Percentiles rank a stretch among this genome's conserved stretches.
Evolutionary conservation across 805 yeast species (phyloP).

Genomic region (Vanderwaltozyma yarrowii): DNA sequence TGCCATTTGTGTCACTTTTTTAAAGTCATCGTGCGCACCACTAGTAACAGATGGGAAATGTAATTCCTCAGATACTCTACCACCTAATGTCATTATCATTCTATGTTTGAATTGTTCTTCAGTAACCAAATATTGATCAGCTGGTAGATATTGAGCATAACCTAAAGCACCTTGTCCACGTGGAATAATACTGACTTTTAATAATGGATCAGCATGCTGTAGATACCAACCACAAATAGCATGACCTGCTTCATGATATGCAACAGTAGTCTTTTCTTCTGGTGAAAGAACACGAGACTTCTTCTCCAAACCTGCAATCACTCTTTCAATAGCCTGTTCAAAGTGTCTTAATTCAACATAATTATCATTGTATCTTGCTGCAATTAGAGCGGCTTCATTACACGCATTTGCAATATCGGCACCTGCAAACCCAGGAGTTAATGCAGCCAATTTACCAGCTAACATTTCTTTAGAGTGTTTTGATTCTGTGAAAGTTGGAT

Average conservation of each 20-base stretch:
- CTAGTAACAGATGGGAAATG: conserved; percentile 88
- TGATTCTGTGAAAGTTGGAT: conserved; percentile 32
- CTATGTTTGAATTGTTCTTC: conserved; percentile 74
- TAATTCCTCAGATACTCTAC: conserved; percentile 91
- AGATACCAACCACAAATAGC: conserved; percentile 97
- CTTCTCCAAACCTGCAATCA: conserved; percentile 91
- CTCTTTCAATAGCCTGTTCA: conserved; percentile 95
- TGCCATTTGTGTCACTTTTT: conserved; percentile 91
- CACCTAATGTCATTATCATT: conserved; percentile 96
- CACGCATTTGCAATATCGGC: conserved; percentile 97
- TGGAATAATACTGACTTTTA: conserved; percentile 94
- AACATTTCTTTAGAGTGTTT: conserved; percentile 43
- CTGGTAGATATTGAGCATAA: conserved; percentile 94
- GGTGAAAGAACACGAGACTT: conserved; percentile 74
- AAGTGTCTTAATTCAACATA: conserved; percentile 69
- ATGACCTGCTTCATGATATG: conserved; percentile 98
- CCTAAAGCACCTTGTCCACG: conserved; percentile 96
- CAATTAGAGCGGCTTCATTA: conserved; percentile 95
- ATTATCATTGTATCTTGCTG: conserved; percentile 74
- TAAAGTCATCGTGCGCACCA: conserved; percentile 95
- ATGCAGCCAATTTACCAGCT: conserved; percentile 82
- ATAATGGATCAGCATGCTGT: conserved; percentile 81
- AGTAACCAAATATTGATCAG: conserved; percentile 73
- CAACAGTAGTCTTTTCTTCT: conserved; percentile 83
- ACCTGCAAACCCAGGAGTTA: conserved; percentile 97